phyloP scores from a whole-genome alignment of 2,329 filamentous ascomycete genomes.

The Neofusicoccum cordaticola region DNA sequence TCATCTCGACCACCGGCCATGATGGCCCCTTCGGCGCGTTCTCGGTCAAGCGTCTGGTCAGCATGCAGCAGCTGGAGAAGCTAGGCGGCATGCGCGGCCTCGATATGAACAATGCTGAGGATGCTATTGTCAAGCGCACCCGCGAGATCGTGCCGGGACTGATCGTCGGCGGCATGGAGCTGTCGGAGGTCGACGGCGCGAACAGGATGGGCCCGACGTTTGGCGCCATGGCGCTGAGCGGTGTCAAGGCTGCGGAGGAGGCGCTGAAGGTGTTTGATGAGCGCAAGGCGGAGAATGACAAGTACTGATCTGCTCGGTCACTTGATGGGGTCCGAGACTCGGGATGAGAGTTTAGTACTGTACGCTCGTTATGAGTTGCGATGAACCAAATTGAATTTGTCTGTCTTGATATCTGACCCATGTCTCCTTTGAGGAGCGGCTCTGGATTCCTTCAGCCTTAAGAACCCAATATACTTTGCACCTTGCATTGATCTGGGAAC shows the following conservation, averaged over 20 bases:
- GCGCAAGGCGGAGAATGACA: conserved; percentile 73
- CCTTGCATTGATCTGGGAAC: no score
- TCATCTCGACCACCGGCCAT: conserved; percentile 88
- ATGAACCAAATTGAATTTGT: not conserved
- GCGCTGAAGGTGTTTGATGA: conserved; percentile 73
- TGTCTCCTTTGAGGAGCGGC: no score
- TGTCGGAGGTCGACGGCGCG: conserved; percentile 84
- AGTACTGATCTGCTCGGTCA: not conserved
- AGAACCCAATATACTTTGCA: no score
- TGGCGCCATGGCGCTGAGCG: conserved; percentile 82
- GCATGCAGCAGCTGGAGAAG: conserved; percentile 78
- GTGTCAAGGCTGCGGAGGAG: conserved; percentile 89
- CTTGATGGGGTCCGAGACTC: not conserved
- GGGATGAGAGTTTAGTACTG: not conserved
- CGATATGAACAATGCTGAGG: conserved; percentile 88
- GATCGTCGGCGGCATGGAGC: conserved; percentile 92
- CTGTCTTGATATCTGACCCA: no score
- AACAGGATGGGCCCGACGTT: conserved; percentile 92
- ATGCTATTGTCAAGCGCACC: conserved; percentile 89
- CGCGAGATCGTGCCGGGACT: conserved; percentile 83
- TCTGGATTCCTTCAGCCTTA: no score
- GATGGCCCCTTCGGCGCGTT: conserved; percentile 91
- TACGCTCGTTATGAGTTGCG: not conserved
- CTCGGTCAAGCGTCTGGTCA: conserved; percentile 83
- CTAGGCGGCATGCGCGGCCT: conserved; percentile 90